Percentiles rank a stretch among this genome's conserved stretches.
These are phyloP conservation scores for Cyberlindnera suaveolens DNA, from an alignment of 805 yeast species.

Conservation along the genomic window DNA sequence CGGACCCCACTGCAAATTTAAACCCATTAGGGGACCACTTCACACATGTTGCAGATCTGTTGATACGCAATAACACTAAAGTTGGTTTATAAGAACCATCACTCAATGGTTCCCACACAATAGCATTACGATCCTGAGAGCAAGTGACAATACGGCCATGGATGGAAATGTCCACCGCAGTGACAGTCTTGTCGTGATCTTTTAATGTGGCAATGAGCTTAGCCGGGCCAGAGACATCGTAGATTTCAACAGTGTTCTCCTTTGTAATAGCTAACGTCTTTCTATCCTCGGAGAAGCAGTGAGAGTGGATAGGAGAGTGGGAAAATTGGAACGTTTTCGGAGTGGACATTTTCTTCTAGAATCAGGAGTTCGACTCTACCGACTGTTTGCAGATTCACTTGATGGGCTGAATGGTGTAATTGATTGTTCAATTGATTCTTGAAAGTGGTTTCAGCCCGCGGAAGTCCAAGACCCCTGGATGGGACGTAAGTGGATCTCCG, in stretches of 20 bases:
- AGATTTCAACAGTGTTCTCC: constrained; percentile 69
- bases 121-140: constrained; percentile 95
- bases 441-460: too few relatives aligned
- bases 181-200: constrained; percentile 90
- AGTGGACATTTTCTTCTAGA: constrained; percentile 8
- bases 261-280: constrained; percentile 74
- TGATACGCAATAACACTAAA: constrained; percentile 84
- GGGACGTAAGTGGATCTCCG: too few relatives aligned
- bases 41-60: constrained; percentile 91
- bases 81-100: constrained; percentile 74
- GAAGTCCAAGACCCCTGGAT: too few relatives aligned
- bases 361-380: constrained; percentile 25
- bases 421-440: too few relatives aligned
- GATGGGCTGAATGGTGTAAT: too few relatives aligned
- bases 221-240: constrained; percentile 52
- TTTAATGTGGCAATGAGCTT: constrained; percentile 56
- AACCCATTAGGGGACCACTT: constrained; percentile 94
- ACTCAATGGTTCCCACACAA: constrained; percentile 83
- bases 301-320: constrained; percentile 84
- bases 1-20: constrained; percentile 96
- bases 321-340: constrained; percentile 55
- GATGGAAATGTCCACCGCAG: constrained; percentile 86
- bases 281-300: constrained; percentile 71
- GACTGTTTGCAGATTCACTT: not conserved
- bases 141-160: constrained; percentile 93